Percentiles rank a stretch among this genome's conserved stretches.
Conservation (phyloP, 2,329 filamentous ascomycete species). For the Fusarium temperatum region DNA sequence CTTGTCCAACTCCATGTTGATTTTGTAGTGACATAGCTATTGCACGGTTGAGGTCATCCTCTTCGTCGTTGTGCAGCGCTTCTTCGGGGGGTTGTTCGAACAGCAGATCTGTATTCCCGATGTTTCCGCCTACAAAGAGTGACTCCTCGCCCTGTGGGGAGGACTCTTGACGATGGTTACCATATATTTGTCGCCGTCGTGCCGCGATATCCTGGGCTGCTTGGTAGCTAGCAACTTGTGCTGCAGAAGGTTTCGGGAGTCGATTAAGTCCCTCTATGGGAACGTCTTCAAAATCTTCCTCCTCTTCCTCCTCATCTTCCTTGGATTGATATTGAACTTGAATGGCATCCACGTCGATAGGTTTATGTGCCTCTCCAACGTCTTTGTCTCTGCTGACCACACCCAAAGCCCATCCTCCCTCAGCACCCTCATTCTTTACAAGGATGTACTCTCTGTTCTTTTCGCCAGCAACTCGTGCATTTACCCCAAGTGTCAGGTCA, state of each 20-base stretch:
- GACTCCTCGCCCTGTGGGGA: constrained; percentile 54
- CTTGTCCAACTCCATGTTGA: constrained; percentile 57
- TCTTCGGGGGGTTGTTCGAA: constrained; percentile 50
- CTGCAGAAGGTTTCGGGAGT: constrained; percentile 67
- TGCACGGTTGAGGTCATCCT: constrained; percentile 77
- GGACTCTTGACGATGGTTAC: constrained; percentile 19
- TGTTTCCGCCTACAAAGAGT: constrained; percentile 54
- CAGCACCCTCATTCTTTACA: constrained; percentile 93
- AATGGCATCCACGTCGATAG: constrained; percentile 86
- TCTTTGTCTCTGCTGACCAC: constrained; percentile 90
- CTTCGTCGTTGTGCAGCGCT: constrained; percentile 49
- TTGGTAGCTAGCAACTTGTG: constrained; percentile 35
- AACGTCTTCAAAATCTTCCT: constrained; percentile 89
- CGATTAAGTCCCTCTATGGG: constrained; percentile 90
- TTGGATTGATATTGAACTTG: constrained; percentile 65
- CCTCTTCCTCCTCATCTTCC: constrained; percentile 72
- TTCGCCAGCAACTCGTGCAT: constrained; percentile 80
- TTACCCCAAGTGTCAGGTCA: constrained; percentile 73
- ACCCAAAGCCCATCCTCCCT: constrained; percentile 94
- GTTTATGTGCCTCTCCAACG: constrained; percentile 80
- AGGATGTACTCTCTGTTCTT: constrained; percentile 93
- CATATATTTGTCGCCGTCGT: constrained; percentile 44
- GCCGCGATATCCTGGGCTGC: constrained; percentile 39
- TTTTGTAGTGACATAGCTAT: constrained; percentile 85
- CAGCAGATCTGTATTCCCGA: constrained; percentile 34